These are phyloP conservation scores for Alternaria incomplexa DNA, from an alignment of 2,329 filamentous ascomycete species.

Conservation along the genomic window DNA sequence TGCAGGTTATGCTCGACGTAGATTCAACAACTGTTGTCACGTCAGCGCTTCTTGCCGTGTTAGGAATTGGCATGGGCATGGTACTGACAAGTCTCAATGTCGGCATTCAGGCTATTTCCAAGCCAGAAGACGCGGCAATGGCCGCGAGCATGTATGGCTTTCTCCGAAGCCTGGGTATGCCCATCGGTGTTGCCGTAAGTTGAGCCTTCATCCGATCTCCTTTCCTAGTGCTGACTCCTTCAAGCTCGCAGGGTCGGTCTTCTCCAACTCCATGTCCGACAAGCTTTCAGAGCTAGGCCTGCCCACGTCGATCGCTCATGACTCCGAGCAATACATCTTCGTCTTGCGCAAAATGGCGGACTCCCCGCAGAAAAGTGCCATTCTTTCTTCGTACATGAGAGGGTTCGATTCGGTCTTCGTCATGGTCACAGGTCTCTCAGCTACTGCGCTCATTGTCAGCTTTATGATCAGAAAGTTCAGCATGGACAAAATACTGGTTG, in stretches of 20 bases:
- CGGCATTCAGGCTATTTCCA: constrained; percentile 47
- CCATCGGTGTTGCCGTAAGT: constrained; percentile 50
- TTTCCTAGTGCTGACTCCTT: constrained; percentile 1
- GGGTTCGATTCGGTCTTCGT: constrained; percentile 36
- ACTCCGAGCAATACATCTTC: constrained; percentile 37
- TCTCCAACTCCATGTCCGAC: constrained; percentile 50
- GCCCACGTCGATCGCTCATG: constrained; percentile 29
- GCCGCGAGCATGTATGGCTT: constrained; percentile 50
- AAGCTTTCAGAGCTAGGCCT: constrained; percentile 31
- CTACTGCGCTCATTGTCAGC: constrained; percentile 31
- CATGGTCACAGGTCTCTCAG: constrained; percentile 28
- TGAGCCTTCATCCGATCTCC: neutral
- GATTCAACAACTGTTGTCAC: constrained; percentile 45
- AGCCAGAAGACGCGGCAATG: constrained; percentile 38
- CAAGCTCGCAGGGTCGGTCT: constrained; percentile 41
- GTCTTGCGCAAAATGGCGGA: constrained; percentile 26
- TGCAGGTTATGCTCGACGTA: constrained; percentile 46
- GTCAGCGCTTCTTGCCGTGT: constrained; percentile 46
- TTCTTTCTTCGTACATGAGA: constrained; percentile 32
- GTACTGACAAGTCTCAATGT: constrained; percentile 51
- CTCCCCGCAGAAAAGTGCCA: constrained; percentile 17
- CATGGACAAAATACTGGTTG: constrained; percentile 38
- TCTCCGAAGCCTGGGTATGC: constrained; percentile 53
- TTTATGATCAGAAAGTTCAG: constrained; percentile 36
- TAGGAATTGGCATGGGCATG: constrained; percentile 53